Base-by-base conservation (phyloP, 108 stramenopile species). In the Cyclotella kingstonii region DNA sequence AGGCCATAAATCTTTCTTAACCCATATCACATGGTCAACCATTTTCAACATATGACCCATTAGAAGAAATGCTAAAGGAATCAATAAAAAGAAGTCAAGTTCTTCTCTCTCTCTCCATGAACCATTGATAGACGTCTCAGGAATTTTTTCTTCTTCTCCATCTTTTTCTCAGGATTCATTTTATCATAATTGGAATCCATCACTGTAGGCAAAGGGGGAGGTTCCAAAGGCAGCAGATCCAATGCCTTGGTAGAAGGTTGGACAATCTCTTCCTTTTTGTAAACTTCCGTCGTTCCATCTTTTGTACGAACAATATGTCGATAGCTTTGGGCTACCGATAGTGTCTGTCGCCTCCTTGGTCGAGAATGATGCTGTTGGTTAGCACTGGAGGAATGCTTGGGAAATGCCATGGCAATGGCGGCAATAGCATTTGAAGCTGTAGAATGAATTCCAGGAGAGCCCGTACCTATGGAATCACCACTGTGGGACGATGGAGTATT, bases 241-340 rank as follows among this genome's bases (percentile, higher is more conserved):
- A 74, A 22, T 5, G 73, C 73, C 28, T 25, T 54, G 21, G 73
- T 74, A 8, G 73, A 74, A 30, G 49, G 50, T n/a, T 49, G 63
- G 19, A 8, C 34, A 1, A 30, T 56, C 29, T 60, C 40, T 15
- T 38, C n/a, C 25, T 30, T 42, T 2, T 34, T 29, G 36, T 61
- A 66, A 14, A 66, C 29, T 39, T 61, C 55, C 10, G 50, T 46
- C 28, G 50, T 64, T 1, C 73, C 73, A 8, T 39, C 29, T 1
- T 17, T 47, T 2, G 14, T 27, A 11, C 73, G 73, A 19, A 44
- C 38, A 23, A 66, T 74, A 38, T 66, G 73, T 9, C 38, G 34
- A 35, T 41, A 21, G 14, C 58, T 73, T 17, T 64, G 47, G 12
- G 36, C 21, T 44, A 60, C n/a, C n/a, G n/a, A n/a, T 22, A 27